Conservation (phyloP, 164 flowering plant genomes). For the Macadamia integrifolia region DNA sequence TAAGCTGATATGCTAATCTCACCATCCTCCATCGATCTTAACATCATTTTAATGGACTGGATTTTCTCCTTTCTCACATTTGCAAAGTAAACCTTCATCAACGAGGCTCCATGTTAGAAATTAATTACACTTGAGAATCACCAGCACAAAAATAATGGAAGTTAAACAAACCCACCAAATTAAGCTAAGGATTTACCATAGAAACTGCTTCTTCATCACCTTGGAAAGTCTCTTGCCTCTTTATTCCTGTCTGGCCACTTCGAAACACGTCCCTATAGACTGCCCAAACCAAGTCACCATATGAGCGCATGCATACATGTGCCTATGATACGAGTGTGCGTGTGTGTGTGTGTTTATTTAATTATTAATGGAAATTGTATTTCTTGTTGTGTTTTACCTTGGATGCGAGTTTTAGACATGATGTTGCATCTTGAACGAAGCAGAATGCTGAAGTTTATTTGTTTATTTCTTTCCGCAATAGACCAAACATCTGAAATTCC, state of each 20-base stretch:
- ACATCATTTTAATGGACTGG: conserved; percentile 30
- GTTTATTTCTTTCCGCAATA: conserved; percentile 8
- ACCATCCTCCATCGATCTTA: conserved; percentile 68
- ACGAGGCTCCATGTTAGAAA: background rate
- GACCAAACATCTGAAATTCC: conserved; percentile 12
- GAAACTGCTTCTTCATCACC: conserved; percentile 22
- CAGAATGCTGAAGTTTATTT: background rate
- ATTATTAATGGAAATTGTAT: too few relatives aligned
- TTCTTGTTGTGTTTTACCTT: conserved; percentile 15
- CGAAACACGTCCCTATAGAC: conserved; percentile 18
- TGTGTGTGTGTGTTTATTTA: background rate
- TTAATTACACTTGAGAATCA: too few relatives aligned
- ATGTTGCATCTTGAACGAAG: conserved; percentile 21
- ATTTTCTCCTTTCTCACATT: conserved; percentile 30
- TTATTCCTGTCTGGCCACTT: conserved; percentile 23
- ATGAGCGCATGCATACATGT: too few relatives aligned
- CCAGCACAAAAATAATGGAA: too few relatives aligned
- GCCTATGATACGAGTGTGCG: background rate
- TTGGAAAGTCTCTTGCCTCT: conserved; percentile 31
- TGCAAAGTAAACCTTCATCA: conserved; percentile 1
- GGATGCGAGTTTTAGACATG: conserved; percentile 26
- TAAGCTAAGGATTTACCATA: conserved; percentile 13
- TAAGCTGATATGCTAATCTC: conserved; percentile 75
- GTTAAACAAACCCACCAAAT: too few relatives aligned
- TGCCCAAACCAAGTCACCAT: background rate